These are phyloP conservation scores for Ajuga reptans DNA, from an alignment of 305 asterid species.

Conservation along the genomic window DNA sequence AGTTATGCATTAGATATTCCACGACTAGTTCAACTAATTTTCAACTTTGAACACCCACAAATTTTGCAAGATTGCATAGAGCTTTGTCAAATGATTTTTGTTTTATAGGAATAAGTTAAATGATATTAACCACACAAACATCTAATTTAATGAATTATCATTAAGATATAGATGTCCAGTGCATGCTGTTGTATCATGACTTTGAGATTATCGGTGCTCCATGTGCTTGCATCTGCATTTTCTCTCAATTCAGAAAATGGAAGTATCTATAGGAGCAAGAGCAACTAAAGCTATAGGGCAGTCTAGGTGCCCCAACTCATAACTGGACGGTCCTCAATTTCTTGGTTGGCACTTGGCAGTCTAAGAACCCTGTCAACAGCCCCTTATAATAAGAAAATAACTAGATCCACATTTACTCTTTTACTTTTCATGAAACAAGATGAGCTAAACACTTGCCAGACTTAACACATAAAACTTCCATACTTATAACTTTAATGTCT, in stretches of 20 bases:
- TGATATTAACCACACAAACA: neutral
- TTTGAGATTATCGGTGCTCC: constrained; percentile 2
- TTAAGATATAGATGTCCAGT: constrained; percentile 3
- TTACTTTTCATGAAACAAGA: no score
- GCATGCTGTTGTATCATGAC: neutral
- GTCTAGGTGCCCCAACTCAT: neutral
- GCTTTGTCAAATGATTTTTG: neutral
- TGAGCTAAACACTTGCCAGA: no score
- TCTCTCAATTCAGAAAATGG: neutral
- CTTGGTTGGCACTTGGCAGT: neutral
- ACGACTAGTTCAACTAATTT: neutral
- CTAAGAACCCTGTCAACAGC: no score
- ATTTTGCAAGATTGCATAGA: neutral
- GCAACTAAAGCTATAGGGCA: no score
- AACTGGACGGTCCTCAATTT: neutral
- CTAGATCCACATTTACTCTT: no score
- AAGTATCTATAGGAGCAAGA: no score
- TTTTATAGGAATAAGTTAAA: neutral
- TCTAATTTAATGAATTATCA: neutral
- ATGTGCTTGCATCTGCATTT: constrained; percentile 5
- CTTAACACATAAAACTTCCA: no score
- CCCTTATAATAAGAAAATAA: no score
- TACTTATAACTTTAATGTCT: no score
- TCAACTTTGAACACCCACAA: neutral
- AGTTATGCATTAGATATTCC: neutral